These are phyloP conservation scores for Leptographium flavum DNA, from an alignment of 2,329 filamentous ascomycete species.

Conservation along the genomic window DNA sequence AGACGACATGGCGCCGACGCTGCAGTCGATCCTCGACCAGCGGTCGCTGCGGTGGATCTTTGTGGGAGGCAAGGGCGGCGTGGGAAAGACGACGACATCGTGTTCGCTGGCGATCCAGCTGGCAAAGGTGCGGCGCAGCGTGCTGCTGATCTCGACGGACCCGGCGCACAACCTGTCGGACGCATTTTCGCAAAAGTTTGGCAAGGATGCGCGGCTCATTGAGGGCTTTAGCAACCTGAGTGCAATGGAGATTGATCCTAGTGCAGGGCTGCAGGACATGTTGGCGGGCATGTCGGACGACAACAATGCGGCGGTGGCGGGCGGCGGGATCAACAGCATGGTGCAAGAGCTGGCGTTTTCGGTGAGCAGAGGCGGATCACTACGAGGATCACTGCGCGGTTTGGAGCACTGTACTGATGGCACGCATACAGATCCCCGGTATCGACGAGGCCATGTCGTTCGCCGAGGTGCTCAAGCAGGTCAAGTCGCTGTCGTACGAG, in stretches of 20 bases:
- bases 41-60: conserved; percentile 97
- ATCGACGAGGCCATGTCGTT: conserved; percentile 99
- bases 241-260: conserved; percentile 98
- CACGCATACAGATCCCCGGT: conserved; percentile 62
- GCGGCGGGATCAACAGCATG: conserved; percentile 75
- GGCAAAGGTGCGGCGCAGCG: conserved; percentile 83
- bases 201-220: conserved; percentile 89
- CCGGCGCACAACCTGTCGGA: conserved; percentile 96
- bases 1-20: conserved; percentile 67
- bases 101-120: conserved; percentile 98
- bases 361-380: no score
- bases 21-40: conserved; percentile 91
- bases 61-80: conserved; percentile 93
- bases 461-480: conserved; percentile 96
- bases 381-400: no score
- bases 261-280: conserved; percentile 92
- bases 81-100: conserved; percentile 98
- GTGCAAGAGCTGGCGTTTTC: conserved; percentile 98
- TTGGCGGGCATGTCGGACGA: conserved; percentile 65
- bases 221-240: conserved; percentile 88
- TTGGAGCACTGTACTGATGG: no score
- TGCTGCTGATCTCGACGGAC: conserved; percentile 95
- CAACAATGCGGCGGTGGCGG: conserved; percentile 17
- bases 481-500: conserved; percentile 97
- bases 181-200: conserved; percentile 97